These are phyloP conservation scores for Pythium plurisporium DNA, from an alignment of 352 stramenopile genomes.

Conservation along the genomic window DNA sequence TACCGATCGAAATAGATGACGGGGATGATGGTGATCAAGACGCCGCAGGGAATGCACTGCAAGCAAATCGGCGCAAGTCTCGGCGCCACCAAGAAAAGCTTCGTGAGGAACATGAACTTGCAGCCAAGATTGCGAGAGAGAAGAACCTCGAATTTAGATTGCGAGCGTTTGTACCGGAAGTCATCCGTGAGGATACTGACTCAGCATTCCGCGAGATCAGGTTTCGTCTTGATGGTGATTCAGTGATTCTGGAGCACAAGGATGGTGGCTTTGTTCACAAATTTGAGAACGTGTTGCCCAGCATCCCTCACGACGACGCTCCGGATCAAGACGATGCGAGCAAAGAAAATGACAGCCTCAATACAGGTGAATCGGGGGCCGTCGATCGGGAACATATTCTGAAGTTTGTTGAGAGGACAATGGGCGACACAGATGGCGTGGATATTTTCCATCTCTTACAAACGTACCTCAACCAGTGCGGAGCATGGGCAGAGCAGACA, in stretches of 20 bases:
- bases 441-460: constrained; percentile 8
- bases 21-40: constrained; percentile 10
- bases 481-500: constrained; percentile 40
- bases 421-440: background rate
- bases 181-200: background rate
- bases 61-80: constrained; percentile 47
- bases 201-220: background rate
- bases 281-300: constrained; percentile 15
- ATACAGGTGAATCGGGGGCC: background rate
- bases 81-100: constrained; percentile 60
- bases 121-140: constrained; percentile 52
- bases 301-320: background rate
- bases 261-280: constrained; percentile 2
- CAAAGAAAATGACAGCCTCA: background rate
- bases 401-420: background rate
- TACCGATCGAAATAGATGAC: constrained; percentile 16
- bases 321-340: background rate
- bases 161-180: constrained; percentile 35
- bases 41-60: constrained; percentile 21
- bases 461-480: constrained; percentile 52
- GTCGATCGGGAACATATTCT: constrained; percentile 7
- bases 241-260: constrained; percentile 1
- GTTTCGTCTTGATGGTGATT: constrained; percentile 2
- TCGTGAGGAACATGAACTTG: constrained; percentile 62
- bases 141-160: constrained; percentile 58